Evolutionary conservation across 768 basidiomycete genomes (phyloP), one percentile per base, ranked within the genome.

Genomic region (Lactifluus subvellereus): DNA sequence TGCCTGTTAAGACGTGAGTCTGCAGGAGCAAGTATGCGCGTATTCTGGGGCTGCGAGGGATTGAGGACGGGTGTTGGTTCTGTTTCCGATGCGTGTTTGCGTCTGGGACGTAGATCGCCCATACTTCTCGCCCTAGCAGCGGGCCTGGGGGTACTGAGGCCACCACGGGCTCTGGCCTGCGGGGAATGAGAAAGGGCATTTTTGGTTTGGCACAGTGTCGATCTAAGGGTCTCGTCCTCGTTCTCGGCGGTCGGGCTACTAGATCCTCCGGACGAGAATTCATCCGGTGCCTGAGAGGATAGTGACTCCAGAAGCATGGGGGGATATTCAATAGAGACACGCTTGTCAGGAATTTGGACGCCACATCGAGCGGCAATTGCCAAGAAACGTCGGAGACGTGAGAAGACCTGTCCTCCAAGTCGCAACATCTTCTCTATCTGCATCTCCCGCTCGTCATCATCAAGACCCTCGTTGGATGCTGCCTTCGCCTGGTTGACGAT

Each of bases 401-500:
- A 84, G 68, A 94, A 91, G 1, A 95, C 89, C 66, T 88, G 85
- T 13, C 89, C 84, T 1, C 88, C 89, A 10, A 90, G 79, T 35
- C 84, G 83, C 30, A 96, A 79, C 93, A 97, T 94, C 30, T 77
- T 78, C 57, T 87, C 82, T 14, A 88, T 82, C 70, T 91, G 88
- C 27, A 76, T 66, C 27, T 77, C 78, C 40, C 81, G 80, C 62
- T 80, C 77, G 38, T 79, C 81, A 22, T 78, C 78, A 11, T 80
- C 77, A 0, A 77, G 73, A 14, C 77, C 81, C 30, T 84, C 83
- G 1, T 62, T 40, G 43, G 82, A 86, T 1, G 84, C 85, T 62
- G 78, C 83, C 72, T 84, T 86, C 10, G 92, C 84, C 70, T 91
- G 89, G 1, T 86, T 80, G 13, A 98, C 95, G 42, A 99, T 80